phyloP scores from a whole-genome alignment of 1,284 basidiomycete genomes.

The Golubevia pallescens region DNA sequence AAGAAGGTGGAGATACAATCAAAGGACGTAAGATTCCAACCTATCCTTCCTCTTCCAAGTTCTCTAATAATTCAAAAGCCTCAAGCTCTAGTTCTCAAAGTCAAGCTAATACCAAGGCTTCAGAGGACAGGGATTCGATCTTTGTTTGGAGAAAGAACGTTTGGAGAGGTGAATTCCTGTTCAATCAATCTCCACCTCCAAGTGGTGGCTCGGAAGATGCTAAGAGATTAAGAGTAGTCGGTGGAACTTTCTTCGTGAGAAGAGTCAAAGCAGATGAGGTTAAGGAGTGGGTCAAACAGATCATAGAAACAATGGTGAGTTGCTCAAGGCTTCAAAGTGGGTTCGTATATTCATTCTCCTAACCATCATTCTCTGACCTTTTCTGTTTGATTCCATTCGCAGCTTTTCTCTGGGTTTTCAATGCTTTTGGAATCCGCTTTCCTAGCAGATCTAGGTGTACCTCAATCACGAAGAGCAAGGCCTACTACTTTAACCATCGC shows the following conservation, averaged over 20 bases:
- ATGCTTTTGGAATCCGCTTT: constrained; percentile 50
- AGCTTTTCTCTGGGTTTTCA: constrained; percentile 35
- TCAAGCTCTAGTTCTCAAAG: no score
- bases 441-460: constrained; percentile 23
- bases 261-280: constrained; percentile 18
- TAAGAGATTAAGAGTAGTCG: constrained; percentile 25
- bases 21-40: no score
- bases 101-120: no score
- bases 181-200: constrained; percentile 4
- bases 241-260: constrained; percentile 38
- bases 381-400: no score
- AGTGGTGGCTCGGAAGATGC: background rate
- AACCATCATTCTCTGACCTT: no score
- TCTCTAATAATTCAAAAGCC: no score
- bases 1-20: no score
- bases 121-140: background rate
- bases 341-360: no score
- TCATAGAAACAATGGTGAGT: constrained; percentile 21
- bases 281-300: constrained; percentile 12
- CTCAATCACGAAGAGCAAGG: no score
- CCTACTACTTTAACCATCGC: no score
- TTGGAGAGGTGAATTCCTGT: constrained; percentile 32
- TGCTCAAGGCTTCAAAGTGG: no score
- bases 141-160: constrained; percentile 29
- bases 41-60: no score